Conservation (phyloP, 2,329 filamentous ascomycete species). For the Aspergillus fijiensis region DNA sequence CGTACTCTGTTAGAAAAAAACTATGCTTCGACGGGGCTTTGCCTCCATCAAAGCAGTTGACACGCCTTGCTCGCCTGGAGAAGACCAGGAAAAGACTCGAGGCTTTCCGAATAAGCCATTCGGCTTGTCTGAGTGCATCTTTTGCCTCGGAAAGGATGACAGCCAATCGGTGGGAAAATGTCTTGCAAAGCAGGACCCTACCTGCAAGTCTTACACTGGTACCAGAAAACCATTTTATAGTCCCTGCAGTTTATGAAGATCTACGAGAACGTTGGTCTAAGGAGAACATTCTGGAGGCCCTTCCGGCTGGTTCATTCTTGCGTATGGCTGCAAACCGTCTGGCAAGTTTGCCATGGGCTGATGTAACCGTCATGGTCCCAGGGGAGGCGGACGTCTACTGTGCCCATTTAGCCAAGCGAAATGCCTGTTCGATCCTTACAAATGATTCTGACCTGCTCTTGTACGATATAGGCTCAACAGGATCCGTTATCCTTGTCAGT, state of each 20-base stretch:
- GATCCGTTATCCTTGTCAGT: slow-evolving; percentile 66
- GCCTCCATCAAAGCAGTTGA: slow-evolving; percentile 63
- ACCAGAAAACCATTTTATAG: slow-evolving; percentile 67
- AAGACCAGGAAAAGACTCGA: slow-evolving; percentile 59
- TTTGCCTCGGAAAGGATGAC: slow-evolving; percentile 9
- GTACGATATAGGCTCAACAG: slow-evolving; percentile 63
- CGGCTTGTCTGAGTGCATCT: slow-evolving; percentile 25
- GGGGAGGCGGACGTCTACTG: slow-evolving; percentile 86
- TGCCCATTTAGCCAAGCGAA: slow-evolving; percentile 60
- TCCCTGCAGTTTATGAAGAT: slow-evolving; percentile 73
- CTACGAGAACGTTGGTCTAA: slow-evolving; percentile 52
- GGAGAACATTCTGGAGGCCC: slow-evolving; percentile 23
- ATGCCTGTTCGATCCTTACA: slow-evolving; percentile 65
- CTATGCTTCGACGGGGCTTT: slow-evolving; percentile 88
- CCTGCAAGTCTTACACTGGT: slow-evolving; percentile 36
- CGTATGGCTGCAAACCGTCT: slow-evolving; percentile 26
- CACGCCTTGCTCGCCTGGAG: slow-evolving; percentile 62
- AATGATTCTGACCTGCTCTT: slow-evolving; percentile 85
- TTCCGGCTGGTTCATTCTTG: slow-evolving; percentile 19
- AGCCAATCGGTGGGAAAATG: slow-evolving; percentile 19
- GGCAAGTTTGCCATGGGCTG: slow-evolving; percentile 33
- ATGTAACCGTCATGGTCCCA: slow-evolving; percentile 61
- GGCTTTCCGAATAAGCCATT: slow-evolving; percentile 44
- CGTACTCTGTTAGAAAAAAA: slow-evolving; percentile 50
- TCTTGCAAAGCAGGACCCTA: slow-evolving; percentile 29